These are phyloP conservation scores for Hyaloperonospora arabidopsidis DNA, from an alignment of 352 stramenopile species.

Conservation along the genomic window DNA sequence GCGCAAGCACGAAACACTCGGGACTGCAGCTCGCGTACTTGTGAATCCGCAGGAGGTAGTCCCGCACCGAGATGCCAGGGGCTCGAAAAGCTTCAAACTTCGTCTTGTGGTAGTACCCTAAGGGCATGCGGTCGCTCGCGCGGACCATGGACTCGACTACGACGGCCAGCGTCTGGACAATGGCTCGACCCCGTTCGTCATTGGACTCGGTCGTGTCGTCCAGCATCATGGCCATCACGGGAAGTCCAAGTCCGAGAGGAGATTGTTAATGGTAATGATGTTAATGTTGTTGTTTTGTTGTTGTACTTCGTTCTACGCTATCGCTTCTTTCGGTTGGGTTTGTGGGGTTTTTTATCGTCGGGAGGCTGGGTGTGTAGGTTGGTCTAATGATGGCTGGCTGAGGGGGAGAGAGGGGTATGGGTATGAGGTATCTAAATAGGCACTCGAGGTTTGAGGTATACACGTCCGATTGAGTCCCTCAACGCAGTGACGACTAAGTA, in stretches of 20 bases:
- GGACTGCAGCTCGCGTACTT: slow-evolving; percentile 97
- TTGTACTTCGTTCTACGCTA: too few species aligned
- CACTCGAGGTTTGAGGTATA: background rate
- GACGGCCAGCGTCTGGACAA: slow-evolving; percentile 70
- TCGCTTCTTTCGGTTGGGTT: too few species aligned
- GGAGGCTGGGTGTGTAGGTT: too few species aligned
- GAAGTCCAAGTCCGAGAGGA: too few species aligned
- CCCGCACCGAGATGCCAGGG: slow-evolving; percentile 70
- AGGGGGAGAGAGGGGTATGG: too few species aligned
- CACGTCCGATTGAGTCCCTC: slow-evolving; percentile 13
- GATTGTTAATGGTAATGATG: too few species aligned
- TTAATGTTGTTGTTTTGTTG: too few species aligned
- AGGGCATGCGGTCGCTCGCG: slow-evolving; percentile 42
- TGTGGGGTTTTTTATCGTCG: too few species aligned
- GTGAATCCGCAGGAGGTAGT: slow-evolving; percentile 89
- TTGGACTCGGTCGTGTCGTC: slow-evolving; percentile 47
- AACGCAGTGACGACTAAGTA: slow-evolving; percentile 10
- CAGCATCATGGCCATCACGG: slow-evolving; percentile 23
- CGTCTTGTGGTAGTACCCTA: slow-evolving; percentile 52
- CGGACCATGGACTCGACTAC: slow-evolving; percentile 79
- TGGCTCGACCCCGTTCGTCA: slow-evolving; percentile 66
- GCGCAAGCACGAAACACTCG: slow-evolving; percentile 97
- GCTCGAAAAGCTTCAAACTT: slow-evolving; percentile 84
- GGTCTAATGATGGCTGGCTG: slow-evolving; percentile 22
- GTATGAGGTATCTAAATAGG: slow-evolving; percentile 15